Evolutionary conservation across 257 asterid genomes (phyloP).

Genomic region (Craterostigma plantagineum): DNA sequence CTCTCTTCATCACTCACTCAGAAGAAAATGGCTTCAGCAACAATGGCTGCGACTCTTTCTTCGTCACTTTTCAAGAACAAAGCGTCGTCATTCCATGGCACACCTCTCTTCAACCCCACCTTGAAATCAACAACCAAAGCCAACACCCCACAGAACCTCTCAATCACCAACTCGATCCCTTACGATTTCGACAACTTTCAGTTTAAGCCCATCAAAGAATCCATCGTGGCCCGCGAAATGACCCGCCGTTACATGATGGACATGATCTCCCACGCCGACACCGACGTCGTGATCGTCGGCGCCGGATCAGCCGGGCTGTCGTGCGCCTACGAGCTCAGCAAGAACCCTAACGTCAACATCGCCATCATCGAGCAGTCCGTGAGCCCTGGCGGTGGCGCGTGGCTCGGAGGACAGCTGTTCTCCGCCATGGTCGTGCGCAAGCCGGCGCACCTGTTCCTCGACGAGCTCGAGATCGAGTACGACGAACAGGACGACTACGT

Average conservation of each 20-base stretch:
- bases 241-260: constrained; percentile 58
- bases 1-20: too few species aligned
- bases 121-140: not conserved
- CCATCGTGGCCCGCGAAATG: constrained; percentile 59
- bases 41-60: too few species aligned
- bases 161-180: constrained; percentile 15
- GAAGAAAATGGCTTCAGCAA: too few species aligned
- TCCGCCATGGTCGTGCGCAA: constrained; percentile 63
- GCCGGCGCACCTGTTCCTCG: constrained; percentile 47
- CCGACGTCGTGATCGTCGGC: constrained; percentile 53
- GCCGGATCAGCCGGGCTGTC: constrained; percentile 68
- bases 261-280: constrained; percentile 60
- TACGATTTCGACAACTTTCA: constrained; percentile 31
- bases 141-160: constrained; percentile 8
- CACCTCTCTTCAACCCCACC: not conserved
- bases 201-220: constrained; percentile 42
- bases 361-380: constrained; percentile 68
- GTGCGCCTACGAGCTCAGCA: constrained; percentile 57
- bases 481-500: constrained; percentile 60
- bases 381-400: constrained; percentile 70
- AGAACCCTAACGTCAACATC: constrained; percentile 29
- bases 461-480: constrained; percentile 41
- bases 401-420: constrained; percentile 67
- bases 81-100: too few species aligned
- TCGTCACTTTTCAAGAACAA: too few species aligned